phyloP scores from a whole-genome alignment of 495 filamentous ascomycete genomes.

The Tuber magnatum region DNA sequence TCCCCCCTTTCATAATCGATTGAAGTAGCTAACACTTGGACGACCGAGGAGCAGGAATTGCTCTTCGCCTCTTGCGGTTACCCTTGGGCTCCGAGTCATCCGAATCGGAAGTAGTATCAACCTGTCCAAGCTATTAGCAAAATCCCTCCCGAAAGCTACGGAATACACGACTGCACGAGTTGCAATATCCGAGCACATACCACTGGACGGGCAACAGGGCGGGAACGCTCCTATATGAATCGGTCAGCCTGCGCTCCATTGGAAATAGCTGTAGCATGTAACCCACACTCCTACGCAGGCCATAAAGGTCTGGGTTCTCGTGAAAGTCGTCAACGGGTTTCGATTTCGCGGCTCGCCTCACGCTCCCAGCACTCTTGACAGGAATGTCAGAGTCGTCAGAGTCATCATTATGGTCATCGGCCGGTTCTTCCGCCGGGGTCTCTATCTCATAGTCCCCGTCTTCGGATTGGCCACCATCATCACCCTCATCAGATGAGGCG shows the following conservation, averaged over 20 bases:
- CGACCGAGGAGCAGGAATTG: constrained; percentile 42
- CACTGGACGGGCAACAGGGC: constrained; percentile 47
- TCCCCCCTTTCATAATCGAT: constrained; percentile 43
- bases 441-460: constrained; percentile 40
- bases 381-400: constrained; percentile 15
- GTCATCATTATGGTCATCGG: constrained; percentile 34
- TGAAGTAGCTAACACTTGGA: constrained; percentile 49
- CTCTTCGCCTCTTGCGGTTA: constrained; percentile 46
- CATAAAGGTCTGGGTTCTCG: constrained; percentile 93
- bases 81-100: constrained; percentile 64
- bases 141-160: constrained; percentile 15
- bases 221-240: constrained; percentile 49
- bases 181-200: constrained; percentile 39
- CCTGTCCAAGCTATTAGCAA: constrained; percentile 45
- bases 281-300: constrained; percentile 80
- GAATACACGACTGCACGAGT: not conserved
- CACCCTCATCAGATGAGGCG: constrained; percentile 36
- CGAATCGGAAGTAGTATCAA: constrained; percentile 66
- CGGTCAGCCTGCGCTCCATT: constrained; percentile 41
- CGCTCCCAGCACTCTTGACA: constrained; percentile 34
- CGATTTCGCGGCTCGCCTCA: constrained; percentile 62
- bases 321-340: constrained; percentile 82
- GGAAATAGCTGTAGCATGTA: constrained; percentile 11
- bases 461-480: constrained; percentile 33
- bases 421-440: constrained; percentile 31